phyloP scores from a whole-genome alignment of 176 grass and related monocot species.

The Aegilops speltoides region DNA sequence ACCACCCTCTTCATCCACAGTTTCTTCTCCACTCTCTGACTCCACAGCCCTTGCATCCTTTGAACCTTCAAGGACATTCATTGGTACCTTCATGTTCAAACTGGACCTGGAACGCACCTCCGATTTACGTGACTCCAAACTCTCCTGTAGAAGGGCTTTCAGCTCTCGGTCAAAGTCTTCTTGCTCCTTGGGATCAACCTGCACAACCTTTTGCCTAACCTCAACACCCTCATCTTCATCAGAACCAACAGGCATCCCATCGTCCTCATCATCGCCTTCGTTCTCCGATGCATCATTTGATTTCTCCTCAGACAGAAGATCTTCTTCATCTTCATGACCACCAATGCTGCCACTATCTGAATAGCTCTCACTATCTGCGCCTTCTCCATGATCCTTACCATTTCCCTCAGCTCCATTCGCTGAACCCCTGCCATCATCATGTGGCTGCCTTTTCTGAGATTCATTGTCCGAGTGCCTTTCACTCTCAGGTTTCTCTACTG shows the following conservation, averaged over 20 bases:
- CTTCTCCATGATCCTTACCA: constrained; percentile 58
- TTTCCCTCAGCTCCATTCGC: constrained; percentile 65
- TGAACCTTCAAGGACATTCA: constrained; percentile 89
- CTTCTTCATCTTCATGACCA: constrained; percentile 82
- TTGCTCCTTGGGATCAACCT: constrained; percentile 89
- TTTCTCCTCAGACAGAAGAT: constrained; percentile 79
- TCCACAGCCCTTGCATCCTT: constrained; percentile 54
- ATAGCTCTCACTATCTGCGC: constrained; percentile 81
- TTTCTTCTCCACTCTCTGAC: constrained; percentile 94
- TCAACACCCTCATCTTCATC: constrained; percentile 88
- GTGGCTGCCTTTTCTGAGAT: constrained; percentile 55
- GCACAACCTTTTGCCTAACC: constrained; percentile 74
- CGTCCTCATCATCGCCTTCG: constrained; percentile 84
- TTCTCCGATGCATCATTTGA: constrained; percentile 80
- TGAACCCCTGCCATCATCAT: constrained; percentile 45
- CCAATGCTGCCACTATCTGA: constrained; percentile 78
- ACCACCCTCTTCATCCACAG: constrained; percentile 82
- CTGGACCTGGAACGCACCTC: constrained; percentile 77
- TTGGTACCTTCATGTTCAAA: constrained; percentile 96
- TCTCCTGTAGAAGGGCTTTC: constrained; percentile 93
- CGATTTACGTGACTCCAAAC: constrained; percentile 82
- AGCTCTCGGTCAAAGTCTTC: constrained; percentile 95
- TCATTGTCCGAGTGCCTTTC: constrained; percentile 69
- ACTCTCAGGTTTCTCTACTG: constrained; percentile 49
- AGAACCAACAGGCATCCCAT: constrained; percentile 70